Conservation (phyloP, 2,329 filamentous ascomycete genomes). For the Nemania sp. region DNA sequence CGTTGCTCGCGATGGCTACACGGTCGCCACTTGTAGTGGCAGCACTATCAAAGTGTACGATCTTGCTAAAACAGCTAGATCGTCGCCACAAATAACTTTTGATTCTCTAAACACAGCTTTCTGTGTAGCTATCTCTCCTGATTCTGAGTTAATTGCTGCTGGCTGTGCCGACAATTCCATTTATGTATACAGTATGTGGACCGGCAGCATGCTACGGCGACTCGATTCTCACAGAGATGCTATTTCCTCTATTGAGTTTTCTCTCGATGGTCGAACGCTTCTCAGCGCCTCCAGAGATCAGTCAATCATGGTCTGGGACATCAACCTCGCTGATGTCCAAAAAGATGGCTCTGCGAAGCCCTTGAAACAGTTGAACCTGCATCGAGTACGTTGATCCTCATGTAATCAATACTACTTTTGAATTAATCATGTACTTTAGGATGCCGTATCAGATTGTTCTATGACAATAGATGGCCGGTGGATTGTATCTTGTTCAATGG, state of each 20-base stretch:
- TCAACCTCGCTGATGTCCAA: not conserved
- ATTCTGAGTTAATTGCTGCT: not conserved
- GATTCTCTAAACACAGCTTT: too few species aligned
- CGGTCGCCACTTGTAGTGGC: not conserved
- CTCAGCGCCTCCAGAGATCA: not conserved
- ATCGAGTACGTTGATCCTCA: not conserved
- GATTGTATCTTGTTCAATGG: constrained; percentile 3
- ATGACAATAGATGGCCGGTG: constrained; percentile 5
- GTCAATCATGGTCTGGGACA: not conserved
- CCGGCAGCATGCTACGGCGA: not conserved
- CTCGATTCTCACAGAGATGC: not conserved
- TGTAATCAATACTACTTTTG: not conserved
- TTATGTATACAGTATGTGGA: not conserved
- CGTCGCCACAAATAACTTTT: not conserved
- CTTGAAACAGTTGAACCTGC: constrained; percentile 1
- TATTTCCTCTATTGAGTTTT: not conserved
- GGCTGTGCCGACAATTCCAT: not conserved
- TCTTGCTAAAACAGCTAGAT: not conserved
- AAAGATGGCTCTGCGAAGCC: not conserved
- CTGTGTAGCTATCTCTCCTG: not conserved
- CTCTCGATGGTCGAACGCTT: constrained; percentile 7
- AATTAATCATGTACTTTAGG: constrained; percentile 1
- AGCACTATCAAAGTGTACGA: not conserved
- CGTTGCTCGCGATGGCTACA: not conserved
- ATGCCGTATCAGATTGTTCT: not conserved